These are phyloP conservation scores for Acanthamoeba sp. DNA, from an alignment of 208 protist genomes.

Conservation along the genomic window DNA sequence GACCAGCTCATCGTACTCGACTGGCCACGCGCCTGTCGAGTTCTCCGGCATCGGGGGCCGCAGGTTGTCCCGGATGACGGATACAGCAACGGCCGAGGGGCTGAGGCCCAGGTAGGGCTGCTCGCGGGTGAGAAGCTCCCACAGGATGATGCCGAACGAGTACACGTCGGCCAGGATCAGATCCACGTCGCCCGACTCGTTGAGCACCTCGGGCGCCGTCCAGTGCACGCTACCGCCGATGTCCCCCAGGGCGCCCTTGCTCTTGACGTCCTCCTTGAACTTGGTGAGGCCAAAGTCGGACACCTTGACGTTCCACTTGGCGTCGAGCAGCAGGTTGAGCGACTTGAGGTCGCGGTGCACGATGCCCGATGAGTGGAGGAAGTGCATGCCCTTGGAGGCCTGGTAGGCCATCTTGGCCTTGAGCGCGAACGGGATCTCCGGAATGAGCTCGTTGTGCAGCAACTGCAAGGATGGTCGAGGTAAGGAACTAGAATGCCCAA, in stretches of 20 bases:
- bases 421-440: slow-evolving; percentile 1
- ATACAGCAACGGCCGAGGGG: slow-evolving; percentile 31
- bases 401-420: slow-evolving; percentile 43
- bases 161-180: slow-evolving; percentile 48
- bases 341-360: slow-evolving; percentile 31
- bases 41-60: slow-evolving; percentile 16
- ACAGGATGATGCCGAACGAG: slow-evolving; percentile 63
- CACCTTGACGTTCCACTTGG: slow-evolving; percentile 66
- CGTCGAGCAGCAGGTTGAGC: slow-evolving; percentile 45
- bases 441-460: slow-evolving; percentile 13
- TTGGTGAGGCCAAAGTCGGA: slow-evolving; percentile 70
- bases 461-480: too few relatives aligned
- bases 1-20: slow-evolving; percentile 30
- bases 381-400: slow-evolving; percentile 19
- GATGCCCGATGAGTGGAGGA: slow-evolving; percentile 22
- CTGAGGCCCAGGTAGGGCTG: slow-evolving; percentile 47
- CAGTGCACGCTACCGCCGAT: slow-evolving; percentile 9
- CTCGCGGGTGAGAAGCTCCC: slow-evolving; percentile 51
- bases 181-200: background rate
- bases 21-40: background rate
- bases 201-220: slow-evolving; percentile 42
- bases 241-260: background rate
- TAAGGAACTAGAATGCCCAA: too few relatives aligned
- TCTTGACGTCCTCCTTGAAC: slow-evolving; percentile 63
- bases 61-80: background rate